A percentile compares a stretch with the other conserved stretches of the same genome.
Evolutionary conservation across 164 flowering plant species (phyloP).

Genomic region (Houttuynia cordata): DNA sequence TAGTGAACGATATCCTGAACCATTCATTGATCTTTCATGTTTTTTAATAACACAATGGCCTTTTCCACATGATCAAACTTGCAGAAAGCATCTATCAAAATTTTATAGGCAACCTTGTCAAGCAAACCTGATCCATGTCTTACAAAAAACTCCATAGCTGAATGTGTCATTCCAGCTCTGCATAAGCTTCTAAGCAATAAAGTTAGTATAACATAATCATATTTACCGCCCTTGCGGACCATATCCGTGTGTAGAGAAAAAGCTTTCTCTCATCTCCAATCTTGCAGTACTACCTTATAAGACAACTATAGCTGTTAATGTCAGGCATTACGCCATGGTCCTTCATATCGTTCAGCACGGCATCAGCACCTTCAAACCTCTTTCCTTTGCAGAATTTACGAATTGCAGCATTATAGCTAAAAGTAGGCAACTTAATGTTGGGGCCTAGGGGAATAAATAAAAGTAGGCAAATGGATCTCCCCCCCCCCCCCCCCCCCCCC

Average conservation of each 20-base stretch:
- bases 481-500: constrained; percentile 22
- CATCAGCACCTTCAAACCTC: constrained; percentile 48
- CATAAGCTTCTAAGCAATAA: constrained; percentile 45
- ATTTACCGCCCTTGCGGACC: constrained; percentile 38
- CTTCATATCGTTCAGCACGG: constrained; percentile 43
- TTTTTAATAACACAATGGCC: constrained; percentile 39
- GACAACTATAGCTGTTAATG: constrained; percentile 23
- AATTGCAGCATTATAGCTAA: no score
- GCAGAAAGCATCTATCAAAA: constrained; percentile 48
- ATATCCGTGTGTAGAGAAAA: constrained; percentile 30
- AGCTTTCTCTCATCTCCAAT: constrained; percentile 31
- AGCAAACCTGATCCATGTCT: constrained; percentile 35
- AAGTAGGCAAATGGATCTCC: constrained; percentile 20
- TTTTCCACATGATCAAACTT: constrained; percentile 44
- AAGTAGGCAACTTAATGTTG: no score
- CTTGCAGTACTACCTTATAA: constrained; percentile 45
- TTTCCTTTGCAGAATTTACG: constrained; percentile 48
- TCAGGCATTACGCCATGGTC: constrained; percentile 33
- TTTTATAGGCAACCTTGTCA: constrained; percentile 42
- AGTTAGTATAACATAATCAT: constrained; percentile 45
- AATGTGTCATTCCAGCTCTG: constrained; percentile 22
- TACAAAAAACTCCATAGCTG: constrained; percentile 31
- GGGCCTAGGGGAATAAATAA: no score
- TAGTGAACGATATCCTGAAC: constrained; percentile 46
- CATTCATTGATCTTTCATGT: constrained; percentile 42